Base-by-base conservation (phyloP, 352 stramenopile genomes). In the Pythium monospermum region DNA sequence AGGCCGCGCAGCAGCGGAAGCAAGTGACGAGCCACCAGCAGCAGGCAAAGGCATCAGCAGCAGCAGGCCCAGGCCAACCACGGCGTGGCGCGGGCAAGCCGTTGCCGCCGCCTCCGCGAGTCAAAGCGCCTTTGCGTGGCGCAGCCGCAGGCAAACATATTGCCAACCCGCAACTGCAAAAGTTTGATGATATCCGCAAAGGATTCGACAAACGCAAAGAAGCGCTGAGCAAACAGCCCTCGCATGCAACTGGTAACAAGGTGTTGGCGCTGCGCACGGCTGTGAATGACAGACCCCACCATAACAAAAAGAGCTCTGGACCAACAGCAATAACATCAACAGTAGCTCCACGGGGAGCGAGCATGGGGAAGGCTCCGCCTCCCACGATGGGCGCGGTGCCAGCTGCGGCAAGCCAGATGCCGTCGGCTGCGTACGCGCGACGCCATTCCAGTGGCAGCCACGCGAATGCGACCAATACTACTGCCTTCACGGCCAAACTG, bases 121-220 rank as follows among this genome's bases (percentile, higher is more conserved):
- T 88, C 21, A 68, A 68, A 40, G 61, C 68, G 2, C 74, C 72
- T 3, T 7, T 62, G 4, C 57, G 69, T 10, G 76, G 74, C 16
- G 76, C 74, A 11, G 74, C 76, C 0, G 76, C 72, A 1, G 72
- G 76, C 1, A 83, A 82, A 39, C 67, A 67, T 22, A 76, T 83
- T 26, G 54, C 68, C 4, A 86, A 88, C 33, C 35, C 68, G 4
- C 72, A 86, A 36, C 52, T 79, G 4, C 76, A 88, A 40, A 77
- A 78, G 30, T 74, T 88, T 18, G 74, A 88, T 45, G 67, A 83
- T 41, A 70, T 88, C 30, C 84, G 80, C 52, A 81, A 75, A 28
- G 63, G 68, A 3, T 86, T 79, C 44, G 66, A 71, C 11, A 71
- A 71, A 25, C 76, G 76, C 40, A 79, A 71, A 46, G 72, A 87